Conservation (phyloP, 2,329 filamentous ascomycete species). For the Penicillium sp. region DNA sequence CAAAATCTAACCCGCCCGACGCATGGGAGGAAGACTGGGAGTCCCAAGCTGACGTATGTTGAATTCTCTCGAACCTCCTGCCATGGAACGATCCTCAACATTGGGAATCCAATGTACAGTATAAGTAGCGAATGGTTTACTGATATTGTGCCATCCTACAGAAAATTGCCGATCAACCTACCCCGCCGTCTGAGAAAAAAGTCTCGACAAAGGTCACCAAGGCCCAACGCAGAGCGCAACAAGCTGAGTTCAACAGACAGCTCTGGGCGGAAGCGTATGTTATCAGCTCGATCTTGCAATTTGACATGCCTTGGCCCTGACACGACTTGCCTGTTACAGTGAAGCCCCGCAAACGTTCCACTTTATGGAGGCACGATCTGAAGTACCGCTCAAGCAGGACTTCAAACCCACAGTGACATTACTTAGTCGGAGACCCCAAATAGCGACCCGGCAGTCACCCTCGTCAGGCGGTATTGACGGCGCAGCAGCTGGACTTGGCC, state of each 20-base stretch:
- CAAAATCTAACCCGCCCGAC: slow-evolving; percentile 65
- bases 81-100: not conserved
- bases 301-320: slow-evolving; percentile 9
- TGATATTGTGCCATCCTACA: slow-evolving; percentile 26
- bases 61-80: not conserved
- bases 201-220: slow-evolving; percentile 65
- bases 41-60: slow-evolving; percentile 69
- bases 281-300: not conserved
- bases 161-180: slow-evolving; percentile 43
- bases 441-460: slow-evolving; percentile 62
- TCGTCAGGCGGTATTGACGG: slow-evolving; percentile 41
- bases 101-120: not conserved
- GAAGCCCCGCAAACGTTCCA: slow-evolving; percentile 76
- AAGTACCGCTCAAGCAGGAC: slow-evolving; percentile 67
- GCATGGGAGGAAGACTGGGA: slow-evolving; percentile 97
- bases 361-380: slow-evolving; percentile 70
- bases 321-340: slow-evolving; percentile 46
- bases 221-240: slow-evolving; percentile 76
- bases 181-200: slow-evolving; percentile 50
- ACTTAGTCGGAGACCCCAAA: slow-evolving; percentile 78
- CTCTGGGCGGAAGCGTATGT: slow-evolving; percentile 85
- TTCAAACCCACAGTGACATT: slow-evolving; percentile 86
- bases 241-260: slow-evolving; percentile 81
- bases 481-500: slow-evolving; percentile 48
- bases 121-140: not conserved